Evolutionary conservation across 2,329 filamentous ascomycete genomes (phyloP).

Genomic region (Claviceps arundinis): DNA sequence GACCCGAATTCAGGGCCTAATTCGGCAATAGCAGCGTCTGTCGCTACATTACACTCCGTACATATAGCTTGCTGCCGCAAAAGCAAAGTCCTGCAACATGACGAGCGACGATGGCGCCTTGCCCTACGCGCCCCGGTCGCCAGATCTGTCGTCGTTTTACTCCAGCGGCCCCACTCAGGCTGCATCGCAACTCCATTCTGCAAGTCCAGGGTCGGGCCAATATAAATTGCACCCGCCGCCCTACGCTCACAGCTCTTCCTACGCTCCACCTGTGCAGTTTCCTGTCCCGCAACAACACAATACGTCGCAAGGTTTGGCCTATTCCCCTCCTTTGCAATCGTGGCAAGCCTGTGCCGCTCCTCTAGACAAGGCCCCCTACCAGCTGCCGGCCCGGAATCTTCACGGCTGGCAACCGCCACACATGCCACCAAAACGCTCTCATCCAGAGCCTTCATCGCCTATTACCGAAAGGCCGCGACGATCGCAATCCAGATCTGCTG

Average conservation of each 20-base stretch:
- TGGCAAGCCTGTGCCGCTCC: constrained; percentile 8
- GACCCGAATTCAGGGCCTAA: neutral
- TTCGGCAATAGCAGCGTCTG: neutral
- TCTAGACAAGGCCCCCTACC: constrained; percentile 8
- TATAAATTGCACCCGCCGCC: constrained; percentile 21
- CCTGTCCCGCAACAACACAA: constrained; percentile 14
- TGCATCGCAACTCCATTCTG: constrained; percentile 9
- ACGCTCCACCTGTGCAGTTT: constrained; percentile 16
- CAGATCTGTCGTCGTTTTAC: constrained; percentile 45
- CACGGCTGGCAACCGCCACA: constrained; percentile 9
- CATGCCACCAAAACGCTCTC: constrained; percentile 4
- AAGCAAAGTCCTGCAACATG: constrained; percentile 15
- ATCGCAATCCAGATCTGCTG: constrained; percentile 1
- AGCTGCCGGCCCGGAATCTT: constrained; percentile 7
- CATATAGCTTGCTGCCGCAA: neutral
- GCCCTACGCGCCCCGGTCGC: constrained; percentile 43
- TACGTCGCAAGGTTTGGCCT: constrained; percentile 12
- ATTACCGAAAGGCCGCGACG: constrained; percentile 2
- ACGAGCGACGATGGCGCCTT: constrained; percentile 31
- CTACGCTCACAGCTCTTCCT: constrained; percentile 15
- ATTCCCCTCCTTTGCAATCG: constrained; percentile 11
- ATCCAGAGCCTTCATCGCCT: neutral
- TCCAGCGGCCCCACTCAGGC: constrained; percentile 20
- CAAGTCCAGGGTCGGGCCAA: constrained; percentile 13
- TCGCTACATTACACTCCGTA: neutral